Conservation (phyloP, 2,329 filamentous ascomycete species). For the Aspergillus jensenii region DNA sequence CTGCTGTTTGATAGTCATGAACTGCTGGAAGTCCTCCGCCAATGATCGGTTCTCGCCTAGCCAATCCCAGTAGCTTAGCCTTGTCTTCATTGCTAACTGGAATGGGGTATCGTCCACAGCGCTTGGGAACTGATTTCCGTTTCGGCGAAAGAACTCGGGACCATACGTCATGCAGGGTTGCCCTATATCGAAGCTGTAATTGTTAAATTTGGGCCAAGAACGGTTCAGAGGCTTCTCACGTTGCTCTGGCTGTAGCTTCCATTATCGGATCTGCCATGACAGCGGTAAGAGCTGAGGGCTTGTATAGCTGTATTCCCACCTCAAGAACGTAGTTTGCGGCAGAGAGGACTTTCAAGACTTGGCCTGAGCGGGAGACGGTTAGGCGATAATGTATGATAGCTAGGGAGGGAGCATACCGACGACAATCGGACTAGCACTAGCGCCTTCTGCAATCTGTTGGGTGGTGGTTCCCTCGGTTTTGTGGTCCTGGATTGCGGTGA, state of each 20-base stretch:
- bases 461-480: not conserved
- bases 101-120: not conserved
- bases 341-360: constrained; percentile 18
- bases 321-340: constrained; percentile 19
- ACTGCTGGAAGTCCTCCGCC: constrained; percentile 17
- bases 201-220: not conserved
- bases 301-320: constrained; percentile 18
- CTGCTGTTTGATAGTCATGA: constrained; percentile 16
- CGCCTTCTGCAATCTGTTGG: constrained; percentile 10
- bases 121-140: not conserved
- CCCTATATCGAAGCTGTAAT: not conserved
- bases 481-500: constrained; percentile 1
- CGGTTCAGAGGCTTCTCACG: not conserved
- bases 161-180: not conserved
- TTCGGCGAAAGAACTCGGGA: not conserved
- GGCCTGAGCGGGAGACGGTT: not conserved
- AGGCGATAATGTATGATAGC: not conserved
- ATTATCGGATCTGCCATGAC: constrained; percentile 16
- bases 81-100: constrained; percentile 7
- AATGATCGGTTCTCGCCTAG: constrained; percentile 15
- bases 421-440: constrained; percentile 15
- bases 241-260: not conserved
- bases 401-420: constrained; percentile 6
- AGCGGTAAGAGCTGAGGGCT: constrained; percentile 19
- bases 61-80: constrained; percentile 18